A percentile compares a stretch with the other conserved stretches of the same genome.
Conservation (phyloP, 495 filamentous ascomycete genomes). For the Aspergillus sclerotioniger region DNA sequence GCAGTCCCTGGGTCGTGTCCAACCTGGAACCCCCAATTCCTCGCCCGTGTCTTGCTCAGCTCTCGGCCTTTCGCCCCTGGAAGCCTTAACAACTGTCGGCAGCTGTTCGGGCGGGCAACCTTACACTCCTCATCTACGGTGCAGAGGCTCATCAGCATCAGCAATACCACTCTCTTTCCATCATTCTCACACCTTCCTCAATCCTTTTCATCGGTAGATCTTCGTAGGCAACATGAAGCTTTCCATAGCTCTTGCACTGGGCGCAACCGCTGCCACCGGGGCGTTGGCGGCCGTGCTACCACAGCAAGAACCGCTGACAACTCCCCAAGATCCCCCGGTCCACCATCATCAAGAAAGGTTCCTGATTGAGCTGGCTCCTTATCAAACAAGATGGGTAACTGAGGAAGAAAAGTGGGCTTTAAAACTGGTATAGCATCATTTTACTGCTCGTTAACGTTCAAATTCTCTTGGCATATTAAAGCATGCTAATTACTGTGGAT, state of each 20-base stretch:
- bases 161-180: not conserved
- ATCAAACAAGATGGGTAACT: slow-evolving; percentile 78
- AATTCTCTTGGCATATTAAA: not conserved
- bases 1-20: not conserved
- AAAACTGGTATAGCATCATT: slow-evolving; percentile 61
- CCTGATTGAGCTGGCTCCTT: slow-evolving; percentile 86
- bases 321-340: slow-evolving; percentile 21
- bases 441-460: not conserved
- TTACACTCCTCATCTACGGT: not conserved
- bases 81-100: not conserved
- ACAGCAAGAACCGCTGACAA: slow-evolving; percentile 36
- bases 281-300: slow-evolving; percentile 36
- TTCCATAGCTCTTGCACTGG: slow-evolving; percentile 13
- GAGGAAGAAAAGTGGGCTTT: slow-evolving; percentile 95
- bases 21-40: not conserved
- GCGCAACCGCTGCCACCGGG: slow-evolving; percentile 24
- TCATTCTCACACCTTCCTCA: not conserved
- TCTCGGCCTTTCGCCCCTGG: not conserved
- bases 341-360: slow-evolving; percentile 52
- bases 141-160: not conserved
- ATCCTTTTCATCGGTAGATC: not conserved
- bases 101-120: not conserved
- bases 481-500: slow-evolving; percentile 10
- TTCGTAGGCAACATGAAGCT: slow-evolving; percentile 14
- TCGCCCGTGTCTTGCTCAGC: not conserved